Conservation (phyloP, 352 stramenopile genomes). For the Globisporangium acanthophoron region DNA sequence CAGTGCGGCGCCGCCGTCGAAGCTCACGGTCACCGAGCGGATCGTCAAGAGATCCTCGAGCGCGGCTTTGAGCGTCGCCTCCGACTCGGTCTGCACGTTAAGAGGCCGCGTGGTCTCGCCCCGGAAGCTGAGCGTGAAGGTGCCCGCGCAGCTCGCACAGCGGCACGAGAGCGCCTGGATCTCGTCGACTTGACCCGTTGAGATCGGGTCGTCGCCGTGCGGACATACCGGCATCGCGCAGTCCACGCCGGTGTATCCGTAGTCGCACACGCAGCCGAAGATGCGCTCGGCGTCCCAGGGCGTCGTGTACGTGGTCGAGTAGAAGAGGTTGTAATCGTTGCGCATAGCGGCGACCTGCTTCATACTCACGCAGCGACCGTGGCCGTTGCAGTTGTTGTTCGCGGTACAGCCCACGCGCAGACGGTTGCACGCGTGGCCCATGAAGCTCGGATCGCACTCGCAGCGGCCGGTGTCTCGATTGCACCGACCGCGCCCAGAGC, state of each 20-base stretch:
- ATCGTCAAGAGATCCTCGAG: slow-evolving; percentile 50
- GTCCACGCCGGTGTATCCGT: slow-evolving; percentile 82
- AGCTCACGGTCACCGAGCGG: slow-evolving; percentile 34
- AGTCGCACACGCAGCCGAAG: slow-evolving; percentile 85
- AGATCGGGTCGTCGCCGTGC: slow-evolving; percentile 82
- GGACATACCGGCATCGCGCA: slow-evolving; percentile 84
- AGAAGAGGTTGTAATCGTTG: slow-evolving; percentile 66
- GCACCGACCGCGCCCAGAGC: slow-evolving; percentile 74
- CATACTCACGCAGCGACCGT: slow-evolving; percentile 88
- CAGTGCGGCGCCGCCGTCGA: slow-evolving; percentile 35
- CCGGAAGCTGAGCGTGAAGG: slow-evolving; percentile 60
- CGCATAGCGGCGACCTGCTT: slow-evolving; percentile 28
- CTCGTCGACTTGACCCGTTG: slow-evolving; percentile 67
- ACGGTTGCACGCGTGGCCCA: slow-evolving; percentile 55
- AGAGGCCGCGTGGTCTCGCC: slow-evolving; percentile 45
- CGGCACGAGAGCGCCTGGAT: slow-evolving; percentile 72
- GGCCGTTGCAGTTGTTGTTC: slow-evolving; percentile 68
- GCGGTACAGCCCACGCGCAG: slow-evolving; percentile 58
- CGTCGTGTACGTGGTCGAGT: slow-evolving; percentile 43
- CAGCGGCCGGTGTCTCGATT: slow-evolving; percentile 70
- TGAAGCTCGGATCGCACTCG: slow-evolving; percentile 74
- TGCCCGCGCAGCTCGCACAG: slow-evolving; percentile 47
- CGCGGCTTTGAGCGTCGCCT: slow-evolving; percentile 34
- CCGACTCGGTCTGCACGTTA: slow-evolving; percentile 33
- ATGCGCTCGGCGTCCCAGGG: slow-evolving; percentile 86